Base-by-base conservation (phyloP, 805 yeast genomes). In the Blastobotrys americana region DNA sequence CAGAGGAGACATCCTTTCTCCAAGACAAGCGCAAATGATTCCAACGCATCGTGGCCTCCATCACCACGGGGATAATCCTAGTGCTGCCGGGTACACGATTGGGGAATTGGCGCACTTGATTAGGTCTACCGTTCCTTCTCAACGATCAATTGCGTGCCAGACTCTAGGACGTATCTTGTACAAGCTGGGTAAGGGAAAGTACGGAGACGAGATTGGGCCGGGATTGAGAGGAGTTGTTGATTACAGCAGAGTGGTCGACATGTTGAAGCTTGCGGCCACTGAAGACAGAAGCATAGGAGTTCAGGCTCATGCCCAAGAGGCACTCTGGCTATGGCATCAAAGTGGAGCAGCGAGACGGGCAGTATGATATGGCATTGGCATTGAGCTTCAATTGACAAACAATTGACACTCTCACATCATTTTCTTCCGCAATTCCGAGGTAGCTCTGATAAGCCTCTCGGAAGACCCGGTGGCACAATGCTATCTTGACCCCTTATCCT, bases 41-140 rank as follows among this genome's bases (percentile, higher is more conserved):
- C 78, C 83, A 2, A 71, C 81, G 0, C 67, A 71, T 34, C 59
- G 74, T 34, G 98, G 96, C 0, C 72, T 93, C 20, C 96, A 87
- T 57, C 97, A 93, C 60, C 99, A 93, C 63, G 74, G 96, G 0
- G 86, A 82, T 8, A 79, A 82, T 39, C 96, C 97, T 0, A 79
- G 80, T 37, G 69, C 89, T 42, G 95, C 97, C 0, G 99, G 99
- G 0, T 93, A 93, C 61, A 89, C 97, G 0, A 60, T 93, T 19
- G 70, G 77, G 0, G 99, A 93, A 59, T 69, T 93, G 42, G 82
- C 83, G 1, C 93, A 83, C 53, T 71, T 86, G 39, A 67, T 88
- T 3, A 71, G 96, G 51, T 85, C 96, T 1, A 76, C 82, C 1
- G 77, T 82, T 44, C 78, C 94, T 1, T 80, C 94, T 0, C 99